Evolutionary conservation across 495 filamentous ascomycete species (phyloP).

Genomic region (Chaetomidium leptoderma): DNA sequence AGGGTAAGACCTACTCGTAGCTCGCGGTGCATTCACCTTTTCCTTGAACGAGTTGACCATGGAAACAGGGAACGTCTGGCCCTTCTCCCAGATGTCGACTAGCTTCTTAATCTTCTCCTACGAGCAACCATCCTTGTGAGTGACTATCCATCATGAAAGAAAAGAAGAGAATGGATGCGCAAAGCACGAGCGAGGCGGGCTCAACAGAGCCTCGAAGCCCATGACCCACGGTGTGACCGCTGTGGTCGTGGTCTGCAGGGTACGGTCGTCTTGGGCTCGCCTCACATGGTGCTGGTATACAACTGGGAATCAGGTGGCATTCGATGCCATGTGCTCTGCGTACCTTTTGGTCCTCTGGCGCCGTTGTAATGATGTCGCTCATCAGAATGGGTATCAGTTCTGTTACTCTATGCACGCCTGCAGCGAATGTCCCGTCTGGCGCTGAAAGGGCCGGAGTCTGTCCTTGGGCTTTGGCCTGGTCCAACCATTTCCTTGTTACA

Average conservation of each 20-base stretch:
- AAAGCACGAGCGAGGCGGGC: slow-evolving; percentile 4
- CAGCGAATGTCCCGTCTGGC: slow-evolving; percentile 85
- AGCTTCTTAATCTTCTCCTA: slow-evolving; percentile 97
- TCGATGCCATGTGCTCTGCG: slow-evolving; percentile 42
- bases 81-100: slow-evolving; percentile 96
- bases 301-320: slow-evolving; percentile 10
- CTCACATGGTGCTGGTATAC: slow-evolving; percentile 2
- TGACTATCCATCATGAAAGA: slow-evolving; percentile 27
- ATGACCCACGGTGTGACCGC: not conserved
- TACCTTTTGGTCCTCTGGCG: slow-evolving; percentile 98
- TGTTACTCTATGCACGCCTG: slow-evolving; percentile 93
- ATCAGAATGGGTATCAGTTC: slow-evolving; percentile 88
- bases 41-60: slow-evolving; percentile 85
- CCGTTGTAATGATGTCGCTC: slow-evolving; percentile 87
- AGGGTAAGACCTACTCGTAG: slow-evolving; percentile 59
- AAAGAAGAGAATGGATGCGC: slow-evolving; percentile 11
- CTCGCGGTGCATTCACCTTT: slow-evolving; percentile 61
- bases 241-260: not conserved
- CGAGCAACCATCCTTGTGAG: slow-evolving; percentile 41
- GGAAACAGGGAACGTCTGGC: slow-evolving; percentile 76
- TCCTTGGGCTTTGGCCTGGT: slow-evolving; percentile 80
- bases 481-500: slow-evolving; percentile 97
- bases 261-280: not conserved
- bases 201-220: not conserved
- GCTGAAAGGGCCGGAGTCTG: slow-evolving; percentile 69